A percentile compares a stretch with the other conserved stretches of the same genome.
These are phyloP conservation scores for Hanseniaspora uvarum DNA, from an alignment of 1,139 yeast genomes.

Conservation along the genomic window DNA sequence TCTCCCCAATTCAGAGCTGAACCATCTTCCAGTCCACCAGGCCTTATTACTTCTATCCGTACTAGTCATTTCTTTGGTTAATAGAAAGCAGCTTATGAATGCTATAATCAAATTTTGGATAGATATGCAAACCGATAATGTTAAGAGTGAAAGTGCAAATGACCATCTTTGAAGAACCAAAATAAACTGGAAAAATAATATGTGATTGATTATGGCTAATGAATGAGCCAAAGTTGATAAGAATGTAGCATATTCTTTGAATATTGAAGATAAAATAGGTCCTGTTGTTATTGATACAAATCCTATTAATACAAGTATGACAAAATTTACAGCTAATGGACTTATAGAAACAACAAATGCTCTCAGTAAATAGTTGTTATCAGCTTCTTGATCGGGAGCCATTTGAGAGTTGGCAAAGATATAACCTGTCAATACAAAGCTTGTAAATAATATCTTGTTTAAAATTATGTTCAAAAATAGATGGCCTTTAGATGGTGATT, in stretches of 20 bases:
- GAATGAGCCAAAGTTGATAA: constrained; percentile 40
- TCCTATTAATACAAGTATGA: constrained; percentile 35
- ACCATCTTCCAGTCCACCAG: constrained; percentile 67
- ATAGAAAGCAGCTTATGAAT: constrained; percentile 33
- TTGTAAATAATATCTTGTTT: constrained; percentile 51
- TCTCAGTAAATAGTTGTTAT: constrained; percentile 46
- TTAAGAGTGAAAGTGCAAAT: constrained; percentile 41
- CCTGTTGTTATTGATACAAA: constrained; percentile 39
- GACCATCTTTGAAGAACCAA: constrained; percentile 48
- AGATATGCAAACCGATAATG: constrained; percentile 36
- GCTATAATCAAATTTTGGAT: constrained; percentile 42
- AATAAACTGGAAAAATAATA: constrained; percentile 40
- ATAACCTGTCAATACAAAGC: constrained; percentile 51
- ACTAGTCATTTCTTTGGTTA: constrained; percentile 41
- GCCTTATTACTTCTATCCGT: constrained; percentile 45
- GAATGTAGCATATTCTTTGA: constrained; percentile 33
- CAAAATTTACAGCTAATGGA: constrained; percentile 42
- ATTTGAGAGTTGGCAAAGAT: constrained; percentile 63
- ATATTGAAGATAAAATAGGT: constrained; percentile 23
- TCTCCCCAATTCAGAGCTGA: constrained; percentile 45
- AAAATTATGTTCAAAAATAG: constrained; percentile 45
- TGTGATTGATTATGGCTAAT: constrained; percentile 37
- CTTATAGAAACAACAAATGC: constrained; percentile 37
- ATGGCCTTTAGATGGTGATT: constrained; percentile 47
- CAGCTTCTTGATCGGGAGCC: constrained; percentile 42